Evolutionary conservation across 805 yeast genomes (phyloP).

Genomic region (Scheffersomyces lignosus): DNA sequence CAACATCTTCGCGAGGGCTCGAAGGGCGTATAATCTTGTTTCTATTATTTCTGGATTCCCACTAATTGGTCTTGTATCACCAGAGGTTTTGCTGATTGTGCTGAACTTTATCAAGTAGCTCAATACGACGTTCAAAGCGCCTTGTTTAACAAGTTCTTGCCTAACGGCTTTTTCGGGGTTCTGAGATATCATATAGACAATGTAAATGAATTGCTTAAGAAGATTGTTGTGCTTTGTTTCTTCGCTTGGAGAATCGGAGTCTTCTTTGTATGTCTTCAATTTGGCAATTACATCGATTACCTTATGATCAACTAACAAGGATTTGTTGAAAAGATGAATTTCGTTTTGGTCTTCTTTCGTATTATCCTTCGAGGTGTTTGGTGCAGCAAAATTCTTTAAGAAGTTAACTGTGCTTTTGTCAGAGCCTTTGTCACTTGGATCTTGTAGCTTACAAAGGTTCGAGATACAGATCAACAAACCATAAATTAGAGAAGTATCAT

Average conservation of each 20-base stretch:
- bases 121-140: constrained; percentile 40
- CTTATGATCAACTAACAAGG: constrained; percentile 24
- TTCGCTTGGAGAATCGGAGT: constrained; percentile 6
- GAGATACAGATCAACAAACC: constrained; percentile 44
- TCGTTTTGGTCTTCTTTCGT: constrained; percentile 17
- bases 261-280: constrained; percentile 16
- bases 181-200: constrained; percentile 36
- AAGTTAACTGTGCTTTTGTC: constrained; percentile 35
- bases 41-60: constrained; percentile 16
- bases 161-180: constrained; percentile 24
- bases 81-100: constrained; percentile 20
- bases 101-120: constrained; percentile 37
- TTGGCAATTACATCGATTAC: constrained; percentile 17
- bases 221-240: constrained; percentile 5
- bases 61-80: constrained; percentile 19
- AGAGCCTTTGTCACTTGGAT: constrained; percentile 17
- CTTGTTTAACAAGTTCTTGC: constrained; percentile 45
- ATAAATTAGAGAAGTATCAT: constrained; percentile 25
- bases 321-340: constrained; percentile 31
- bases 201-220: constrained; percentile 26
- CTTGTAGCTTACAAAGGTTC: constrained; percentile 37
- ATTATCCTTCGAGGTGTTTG: constrained; percentile 22
- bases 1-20: constrained; percentile 45
- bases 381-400: constrained; percentile 37
- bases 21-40: constrained; percentile 32